Base-by-base conservation (phyloP, 306 rosid species). In the Lithocarpus polystachyus region DNA sequence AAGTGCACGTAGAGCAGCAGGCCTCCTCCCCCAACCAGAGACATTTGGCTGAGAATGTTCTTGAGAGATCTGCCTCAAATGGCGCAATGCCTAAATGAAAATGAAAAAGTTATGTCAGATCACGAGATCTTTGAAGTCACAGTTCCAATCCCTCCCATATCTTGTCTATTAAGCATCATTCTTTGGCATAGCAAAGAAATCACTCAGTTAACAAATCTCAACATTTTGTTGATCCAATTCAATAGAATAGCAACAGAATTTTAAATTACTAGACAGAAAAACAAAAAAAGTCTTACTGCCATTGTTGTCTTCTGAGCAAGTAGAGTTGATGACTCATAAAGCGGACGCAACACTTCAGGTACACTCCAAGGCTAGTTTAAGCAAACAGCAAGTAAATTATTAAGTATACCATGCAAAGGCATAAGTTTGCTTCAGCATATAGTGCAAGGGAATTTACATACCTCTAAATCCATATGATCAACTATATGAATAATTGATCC, bases 261-360 rank as follows among this genome's bases (percentile, higher is more conserved):
- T 53, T 15, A 57, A 45, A 52, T 57, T 45, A 33, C 6, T 23
- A 71, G 18, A 68, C 22, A 57, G 48, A 57, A 40, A 37, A 40
- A 40, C 11, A 40, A 69, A 73, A 79, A 40, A 55, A 53, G 77
- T 53, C 93, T 85, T 88, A 93, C 99, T 22, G 99, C 98, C 93
- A 90, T 93, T 5, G 97, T 90, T 75, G 93, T 89, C 86, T 88
- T 95, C 85, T 95, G 99, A 82, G 99, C 98, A 52, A 92, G 94
- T 73, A 95, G 85, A 57, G 92, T 85, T 22, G 99, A 91, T 24
- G 99, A 95, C 89, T 92, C 94, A 45, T 95, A 92, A 5, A 95
- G 91, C 14, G 99, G 96, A 76, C 99, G 98, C 86, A 95, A 79
- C 51, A 95, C 99, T 84, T 95, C 99, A 40, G 98, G 99, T 29